Conservation (phyloP, 179 eudicot species). For the Pouteria campechiana region DNA sequence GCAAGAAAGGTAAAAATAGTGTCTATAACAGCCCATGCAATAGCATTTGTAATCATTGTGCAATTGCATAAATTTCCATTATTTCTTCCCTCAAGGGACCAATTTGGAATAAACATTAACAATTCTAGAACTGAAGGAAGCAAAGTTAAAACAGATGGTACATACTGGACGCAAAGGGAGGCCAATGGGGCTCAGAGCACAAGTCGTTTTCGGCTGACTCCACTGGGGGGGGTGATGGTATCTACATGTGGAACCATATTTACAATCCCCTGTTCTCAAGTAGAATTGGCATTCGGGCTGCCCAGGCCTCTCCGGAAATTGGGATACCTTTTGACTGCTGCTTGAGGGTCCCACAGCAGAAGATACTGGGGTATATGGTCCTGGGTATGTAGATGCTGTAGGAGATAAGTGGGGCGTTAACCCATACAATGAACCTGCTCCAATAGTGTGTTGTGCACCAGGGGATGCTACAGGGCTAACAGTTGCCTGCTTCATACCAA, state of each 20-base stretch:
- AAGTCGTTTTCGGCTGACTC: constrained; percentile 31
- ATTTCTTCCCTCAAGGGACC: no score
- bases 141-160: background rate
- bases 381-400: constrained; percentile 44
- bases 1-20: no score
- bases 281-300: constrained; percentile 82
- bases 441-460: constrained; percentile 52
- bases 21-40: no score
- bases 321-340: constrained; percentile 23
- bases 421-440: constrained; percentile 61
- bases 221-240: constrained; percentile 84
- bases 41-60: no score
- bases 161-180: constrained; percentile 93
- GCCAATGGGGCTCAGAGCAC: constrained; percentile 58
- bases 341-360: constrained; percentile 36
- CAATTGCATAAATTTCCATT: no score
- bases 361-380: constrained; percentile 39
- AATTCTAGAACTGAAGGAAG: no score
- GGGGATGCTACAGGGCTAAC: constrained; percentile 72
- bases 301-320: constrained; percentile 77
- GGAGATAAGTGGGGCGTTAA: constrained; percentile 43
- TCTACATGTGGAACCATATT: constrained; percentile 76
- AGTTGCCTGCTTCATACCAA: constrained; percentile 65
- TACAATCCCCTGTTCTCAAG: constrained; percentile 85
- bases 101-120: no score